Conservation (phyloP, 164 flowering plant genomes). For the Paratinospora sagittata region DNA sequence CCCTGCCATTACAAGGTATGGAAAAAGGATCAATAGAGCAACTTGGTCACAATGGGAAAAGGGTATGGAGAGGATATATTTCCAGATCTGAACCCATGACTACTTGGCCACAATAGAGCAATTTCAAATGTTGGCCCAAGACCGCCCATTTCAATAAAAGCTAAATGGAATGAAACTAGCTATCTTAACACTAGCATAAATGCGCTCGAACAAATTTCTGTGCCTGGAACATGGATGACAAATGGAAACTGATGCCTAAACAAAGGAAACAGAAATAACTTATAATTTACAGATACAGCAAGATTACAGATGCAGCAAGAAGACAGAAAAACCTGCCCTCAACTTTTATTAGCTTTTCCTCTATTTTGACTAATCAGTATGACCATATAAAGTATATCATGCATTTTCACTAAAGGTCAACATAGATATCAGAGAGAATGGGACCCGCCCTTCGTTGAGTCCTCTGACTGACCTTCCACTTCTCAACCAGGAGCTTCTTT, state of each 20-base stretch:
- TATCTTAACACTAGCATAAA: not conserved
- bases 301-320: not conserved
- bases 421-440: slow-evolving; percentile 58
- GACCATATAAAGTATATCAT: not conserved
- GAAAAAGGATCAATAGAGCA: too few species aligned
- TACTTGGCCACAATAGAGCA: too few species aligned
- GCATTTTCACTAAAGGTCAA: slow-evolving; percentile 47
- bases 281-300: not conserved
- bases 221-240: not conserved
- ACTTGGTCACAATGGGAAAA: too few species aligned
- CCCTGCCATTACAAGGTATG: too few species aligned
- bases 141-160: too few species aligned
- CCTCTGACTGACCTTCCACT: slow-evolving; percentile 71
- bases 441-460: slow-evolving; percentile 70
- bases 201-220: not conserved
- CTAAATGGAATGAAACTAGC: too few species aligned
- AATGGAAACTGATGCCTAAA: not conserved
- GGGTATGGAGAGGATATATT: too few species aligned
- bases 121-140: too few species aligned
- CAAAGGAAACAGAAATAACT: not conserved
- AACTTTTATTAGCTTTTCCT: not conserved
- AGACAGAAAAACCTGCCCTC: not conserved
- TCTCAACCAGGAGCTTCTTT: slow-evolving; percentile 75
- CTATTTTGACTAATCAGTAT: not conserved
- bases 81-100: too few species aligned